phyloP scores from a whole-genome alignment of 352 stramenopile species.

The Phytopythium chamaehyphon region DNA sequence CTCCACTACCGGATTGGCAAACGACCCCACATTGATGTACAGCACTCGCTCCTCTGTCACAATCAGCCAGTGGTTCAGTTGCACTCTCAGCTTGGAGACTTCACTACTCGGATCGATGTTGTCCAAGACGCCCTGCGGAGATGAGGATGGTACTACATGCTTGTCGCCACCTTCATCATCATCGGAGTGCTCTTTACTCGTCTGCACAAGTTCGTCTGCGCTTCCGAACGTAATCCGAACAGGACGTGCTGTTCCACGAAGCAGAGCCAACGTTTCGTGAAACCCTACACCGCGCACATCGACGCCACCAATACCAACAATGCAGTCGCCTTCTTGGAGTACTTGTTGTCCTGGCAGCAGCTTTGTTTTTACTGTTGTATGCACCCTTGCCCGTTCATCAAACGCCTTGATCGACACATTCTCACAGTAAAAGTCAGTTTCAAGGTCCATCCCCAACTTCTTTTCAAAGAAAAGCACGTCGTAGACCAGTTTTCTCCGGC shows the following conservation, averaged over 20 bases:
- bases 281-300: conserved; percentile 84
- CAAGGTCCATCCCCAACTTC: conserved; percentile 78
- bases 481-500: conserved; percentile 66
- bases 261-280: conserved; percentile 73
- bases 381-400: conserved; percentile 36
- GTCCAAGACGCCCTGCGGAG: neutral
- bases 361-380: conserved; percentile 58
- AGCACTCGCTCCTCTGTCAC: conserved; percentile 83
- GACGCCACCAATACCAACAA: conserved; percentile 72
- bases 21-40: conserved; percentile 83
- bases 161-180: conserved; percentile 4
- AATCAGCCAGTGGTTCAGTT: conserved; percentile 83
- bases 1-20: conserved; percentile 73
- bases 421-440: conserved; percentile 89
- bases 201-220: conserved; percentile 57
- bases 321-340: conserved; percentile 73
- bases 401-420: conserved; percentile 85
- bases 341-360: conserved; percentile 52
- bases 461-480: conserved; percentile 81
- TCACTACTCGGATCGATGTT: conserved; percentile 27
- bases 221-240: conserved; percentile 83
- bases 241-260: conserved; percentile 68
- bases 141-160: neutral
- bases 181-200: neutral
- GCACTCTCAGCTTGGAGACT: conserved; percentile 50